Evolutionary conservation across 78 protist species (phyloP).

Genomic region (Corallochytrium limacisporum): DNA sequence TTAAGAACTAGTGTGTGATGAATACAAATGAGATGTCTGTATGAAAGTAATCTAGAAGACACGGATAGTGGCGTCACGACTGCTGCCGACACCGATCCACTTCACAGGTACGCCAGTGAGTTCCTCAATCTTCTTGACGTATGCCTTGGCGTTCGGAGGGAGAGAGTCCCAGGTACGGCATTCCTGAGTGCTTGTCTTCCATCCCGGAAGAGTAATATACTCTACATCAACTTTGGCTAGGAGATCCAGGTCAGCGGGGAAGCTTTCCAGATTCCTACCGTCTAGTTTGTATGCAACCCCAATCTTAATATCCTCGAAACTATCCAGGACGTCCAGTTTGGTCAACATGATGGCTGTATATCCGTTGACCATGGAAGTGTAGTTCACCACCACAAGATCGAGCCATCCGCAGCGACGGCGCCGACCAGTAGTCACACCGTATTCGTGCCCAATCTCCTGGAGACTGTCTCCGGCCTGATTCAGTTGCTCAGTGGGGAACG

Average conservation of each 20-base stretch:
- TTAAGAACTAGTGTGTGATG: too few species aligned
- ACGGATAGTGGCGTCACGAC: slow-evolving; percentile 25
- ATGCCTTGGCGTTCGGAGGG: slow-evolving; percentile 47
- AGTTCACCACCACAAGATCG: slow-evolving; percentile 68
- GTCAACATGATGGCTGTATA: slow-evolving; percentile 54
- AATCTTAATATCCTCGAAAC: slow-evolving; percentile 47
- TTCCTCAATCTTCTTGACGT: slow-evolving; percentile 37
- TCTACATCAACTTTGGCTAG: slow-evolving; percentile 44
- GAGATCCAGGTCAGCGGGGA: slow-evolving; percentile 37
- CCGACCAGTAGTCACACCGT: slow-evolving; percentile 84
- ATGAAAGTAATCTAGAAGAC: slow-evolving; percentile 3
- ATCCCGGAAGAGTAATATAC: slow-evolving; percentile 62
- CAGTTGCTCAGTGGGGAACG: slow-evolving; percentile 73
- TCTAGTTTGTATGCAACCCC: slow-evolving; percentile 52
- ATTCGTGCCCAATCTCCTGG: slow-evolving; percentile 63
- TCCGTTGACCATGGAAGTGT: slow-evolving; percentile 60
- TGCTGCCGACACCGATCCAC: slow-evolving; percentile 35
- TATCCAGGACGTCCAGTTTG: slow-evolving; percentile 70
- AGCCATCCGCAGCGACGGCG: slow-evolving; percentile 85
- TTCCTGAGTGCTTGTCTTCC: slow-evolving; percentile 35
- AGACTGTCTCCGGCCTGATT: slow-evolving; percentile 7
- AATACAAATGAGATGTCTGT: too few species aligned
- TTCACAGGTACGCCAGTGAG: slow-evolving; percentile 25
- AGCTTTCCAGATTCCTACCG: slow-evolving; percentile 10
- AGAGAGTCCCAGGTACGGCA: slow-evolving; percentile 42